phyloP scores from a whole-genome alignment of 2,329 filamentous ascomycete species.

The Chaetomium globosum region DNA sequence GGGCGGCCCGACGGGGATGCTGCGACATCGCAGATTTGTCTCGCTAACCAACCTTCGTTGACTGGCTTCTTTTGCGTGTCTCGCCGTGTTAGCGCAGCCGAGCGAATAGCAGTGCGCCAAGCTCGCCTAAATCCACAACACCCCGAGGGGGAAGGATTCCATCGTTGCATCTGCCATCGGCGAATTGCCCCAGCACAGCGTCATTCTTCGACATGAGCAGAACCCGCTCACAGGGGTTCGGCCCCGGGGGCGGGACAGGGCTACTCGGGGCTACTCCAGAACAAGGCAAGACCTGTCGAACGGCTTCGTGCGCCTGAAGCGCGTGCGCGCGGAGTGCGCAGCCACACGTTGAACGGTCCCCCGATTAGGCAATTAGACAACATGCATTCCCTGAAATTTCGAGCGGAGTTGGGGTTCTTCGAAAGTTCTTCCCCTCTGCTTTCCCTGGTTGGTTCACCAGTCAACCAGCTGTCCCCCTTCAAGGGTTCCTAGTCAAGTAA shows the following conservation, averaged over 20 bases:
- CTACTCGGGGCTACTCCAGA: neutral
- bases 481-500: neutral
- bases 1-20: neutral
- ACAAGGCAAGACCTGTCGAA: slow-evolving; percentile 1
- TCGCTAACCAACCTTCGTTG: neutral
- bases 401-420: neutral
- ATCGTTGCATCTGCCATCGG: slow-evolving; percentile 14
- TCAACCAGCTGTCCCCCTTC: neutral
- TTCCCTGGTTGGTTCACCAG: neutral
- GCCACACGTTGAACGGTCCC: neutral
- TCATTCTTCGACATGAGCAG: slow-evolving; percentile 22
- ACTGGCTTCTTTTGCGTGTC: neutral
- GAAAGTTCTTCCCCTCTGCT: neutral
- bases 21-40: neutral
- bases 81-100: neutral
- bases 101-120: slow-evolving; percentile 8
- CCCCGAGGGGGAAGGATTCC: slow-evolving; percentile 12
- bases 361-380: slow-evolving; percentile 11
- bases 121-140: neutral
- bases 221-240: neutral
- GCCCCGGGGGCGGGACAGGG: neutral
- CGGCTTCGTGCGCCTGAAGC: neutral
- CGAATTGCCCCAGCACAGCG: slow-evolving; percentile 5
- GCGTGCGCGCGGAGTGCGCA: neutral
- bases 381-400: slow-evolving; percentile 2